phyloP scores from a whole-genome alignment of 2,329 filamentous ascomycete species.

The Aspergillus persii region DNA sequence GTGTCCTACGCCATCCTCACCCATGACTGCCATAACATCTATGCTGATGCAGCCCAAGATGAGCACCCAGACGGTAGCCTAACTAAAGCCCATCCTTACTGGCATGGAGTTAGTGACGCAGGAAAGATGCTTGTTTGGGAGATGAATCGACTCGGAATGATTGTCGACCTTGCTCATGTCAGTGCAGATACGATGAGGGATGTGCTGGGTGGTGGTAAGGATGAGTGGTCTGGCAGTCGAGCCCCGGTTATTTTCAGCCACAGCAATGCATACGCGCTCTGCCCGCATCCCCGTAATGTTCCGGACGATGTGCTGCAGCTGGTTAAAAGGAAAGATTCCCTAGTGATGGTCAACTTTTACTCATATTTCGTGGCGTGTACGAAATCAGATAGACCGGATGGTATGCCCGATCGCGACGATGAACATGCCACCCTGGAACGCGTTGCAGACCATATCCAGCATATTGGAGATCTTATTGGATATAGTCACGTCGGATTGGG shows the following conservation, averaged over 20 bases:
- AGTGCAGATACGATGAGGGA: conserved; percentile 80
- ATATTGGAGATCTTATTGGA: conserved; percentile 80
- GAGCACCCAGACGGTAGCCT: conserved; percentile 36
- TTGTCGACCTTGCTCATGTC: conserved; percentile 84
- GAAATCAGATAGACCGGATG: conserved; percentile 56
- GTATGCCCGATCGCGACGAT: conserved; percentile 66
- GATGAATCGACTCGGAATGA: conserved; percentile 93
- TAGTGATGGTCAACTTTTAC: conserved; percentile 91
- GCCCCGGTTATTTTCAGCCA: conserved; percentile 90
- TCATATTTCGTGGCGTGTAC: conserved; percentile 80
- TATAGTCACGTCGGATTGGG: conserved; percentile 86
- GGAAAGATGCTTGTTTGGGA: conserved; percentile 72
- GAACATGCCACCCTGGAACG: conserved; percentile 71
- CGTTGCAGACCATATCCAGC: conserved; percentile 74
- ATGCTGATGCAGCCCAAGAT: conserved; percentile 74
- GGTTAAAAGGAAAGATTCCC: conserved; percentile 67
- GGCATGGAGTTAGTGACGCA: conserved; percentile 66
- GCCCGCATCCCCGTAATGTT: conserved; percentile 86
- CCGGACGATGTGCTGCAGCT: conserved; percentile 77
- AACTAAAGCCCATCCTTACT: conserved; percentile 37
- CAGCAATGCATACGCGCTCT: conserved; percentile 75
- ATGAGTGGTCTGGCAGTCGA: conserved; percentile 66
- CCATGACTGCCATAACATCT: conserved; percentile 90
- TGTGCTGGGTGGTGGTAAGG: conserved; percentile 63
- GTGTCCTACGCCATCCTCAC: conserved; percentile 89